These are phyloP conservation scores for Arabis alpina DNA, from an alignment of 345 rosid genomes.

Conservation along the genomic window DNA sequence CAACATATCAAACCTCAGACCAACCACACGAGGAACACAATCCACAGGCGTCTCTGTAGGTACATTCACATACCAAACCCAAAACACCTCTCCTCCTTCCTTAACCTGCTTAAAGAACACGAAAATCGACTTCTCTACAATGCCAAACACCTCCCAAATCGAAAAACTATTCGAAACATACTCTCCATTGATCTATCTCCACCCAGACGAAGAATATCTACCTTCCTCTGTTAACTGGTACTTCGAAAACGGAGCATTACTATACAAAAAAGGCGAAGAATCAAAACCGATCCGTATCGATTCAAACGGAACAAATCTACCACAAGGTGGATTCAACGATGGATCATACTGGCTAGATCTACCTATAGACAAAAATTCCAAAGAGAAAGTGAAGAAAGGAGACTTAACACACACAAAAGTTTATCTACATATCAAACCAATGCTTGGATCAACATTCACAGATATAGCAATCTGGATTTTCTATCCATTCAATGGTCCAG, in stretches of 20 bases:
- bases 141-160: constrained; percentile 69
- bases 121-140: constrained; percentile 46
- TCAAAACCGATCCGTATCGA: constrained; percentile 57
- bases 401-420: constrained; percentile 54
- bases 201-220: constrained; percentile 72
- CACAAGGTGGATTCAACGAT: constrained; percentile 79
- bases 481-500: constrained; percentile 87
- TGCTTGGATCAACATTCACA: constrained; percentile 78
- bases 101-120: constrained; percentile 69
- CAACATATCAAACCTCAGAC: constrained; percentile 52
- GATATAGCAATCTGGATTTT: constrained; percentile 78
- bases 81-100: constrained; percentile 26
- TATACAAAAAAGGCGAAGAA: constrained; percentile 71
- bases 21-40: constrained; percentile 53
- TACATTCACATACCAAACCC: constrained; percentile 56
- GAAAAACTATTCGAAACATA: constrained; percentile 52
- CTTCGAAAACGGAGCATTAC: constrained; percentile 69
- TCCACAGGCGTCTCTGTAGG: constrained; percentile 65
- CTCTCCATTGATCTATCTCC: constrained; percentile 69
- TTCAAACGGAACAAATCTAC: constrained; percentile 73
- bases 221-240: constrained; percentile 83
- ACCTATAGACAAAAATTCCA: constrained; percentile 50
- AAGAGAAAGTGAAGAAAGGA: constrained; percentile 73
- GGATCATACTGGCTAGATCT: constrained; percentile 84
- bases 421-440: constrained; percentile 74